Conservation (phyloP, 768 basidiomycete genomes). For the Panus rudis region DNA sequence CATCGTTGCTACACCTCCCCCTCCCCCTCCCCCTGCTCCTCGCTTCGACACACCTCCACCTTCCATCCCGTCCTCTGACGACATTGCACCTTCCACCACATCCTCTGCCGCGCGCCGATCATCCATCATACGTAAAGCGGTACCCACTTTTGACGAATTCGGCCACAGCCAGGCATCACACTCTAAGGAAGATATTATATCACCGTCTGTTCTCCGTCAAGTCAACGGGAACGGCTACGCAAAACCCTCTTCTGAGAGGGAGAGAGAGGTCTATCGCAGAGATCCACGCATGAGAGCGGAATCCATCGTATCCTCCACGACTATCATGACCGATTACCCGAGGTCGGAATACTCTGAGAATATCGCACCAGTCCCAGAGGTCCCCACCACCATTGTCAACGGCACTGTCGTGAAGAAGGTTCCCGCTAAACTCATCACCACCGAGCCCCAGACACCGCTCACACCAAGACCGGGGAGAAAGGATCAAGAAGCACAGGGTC, state of each 20-base stretch:
- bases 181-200: background rate
- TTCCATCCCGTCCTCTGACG: background rate
- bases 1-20: conserved; percentile 23
- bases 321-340: background rate
- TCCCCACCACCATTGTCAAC: background rate
- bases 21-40: conserved; percentile 9
- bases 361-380: background rate
- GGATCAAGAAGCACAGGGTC: conserved; percentile 1
- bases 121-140: conserved; percentile 19
- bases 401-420: background rate
- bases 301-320: background rate
- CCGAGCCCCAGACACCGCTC: background rate
- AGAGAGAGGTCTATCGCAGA: too few relatives aligned
- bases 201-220: background rate
- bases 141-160: conserved; percentile 14
- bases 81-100: background rate
- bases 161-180: background rate
- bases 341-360: background rate
- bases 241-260: too few relatives aligned
- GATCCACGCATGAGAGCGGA: too few relatives aligned
- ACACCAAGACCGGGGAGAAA: background rate
- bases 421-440: background rate
- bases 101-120: conserved; percentile 10
- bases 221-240: background rate
- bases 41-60: background rate